Percentiles rank a stretch among this genome's conserved stretches.
Evolutionary conservation across 2,329 filamentous ascomycete genomes (phyloP).

Genomic region (Trichoderma atroviride): DNA sequence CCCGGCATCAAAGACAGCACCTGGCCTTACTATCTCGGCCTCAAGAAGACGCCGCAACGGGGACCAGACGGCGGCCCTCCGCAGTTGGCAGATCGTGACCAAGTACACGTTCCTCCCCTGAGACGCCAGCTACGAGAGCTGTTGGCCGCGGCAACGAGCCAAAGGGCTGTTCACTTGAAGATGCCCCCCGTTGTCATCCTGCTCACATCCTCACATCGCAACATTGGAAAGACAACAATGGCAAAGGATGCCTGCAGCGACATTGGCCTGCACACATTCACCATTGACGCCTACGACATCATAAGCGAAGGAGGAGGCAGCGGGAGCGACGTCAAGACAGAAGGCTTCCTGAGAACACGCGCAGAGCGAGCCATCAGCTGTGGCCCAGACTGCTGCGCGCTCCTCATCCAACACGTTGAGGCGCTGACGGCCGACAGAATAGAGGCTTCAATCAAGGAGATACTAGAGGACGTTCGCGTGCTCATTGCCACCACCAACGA

Average conservation of each 20-base stretch:
- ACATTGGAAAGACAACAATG: conserved; percentile 86
- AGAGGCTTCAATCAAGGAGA: conserved; percentile 79
- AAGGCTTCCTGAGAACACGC: conserved; percentile 83
- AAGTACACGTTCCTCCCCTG: conserved; percentile 59
- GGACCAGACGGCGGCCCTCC: conserved; percentile 43
- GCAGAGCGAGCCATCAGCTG: conserved; percentile 89
- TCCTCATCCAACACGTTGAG: conserved; percentile 89
- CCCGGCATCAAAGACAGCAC: conserved; percentile 74
- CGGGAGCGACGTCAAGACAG: conserved; percentile 89
- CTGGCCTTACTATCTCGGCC: conserved; percentile 89
- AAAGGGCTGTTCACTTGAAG: conserved; percentile 80
- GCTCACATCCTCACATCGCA: conserved; percentile 86
- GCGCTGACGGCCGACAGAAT: conserved; percentile 90
- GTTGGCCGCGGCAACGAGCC: conserved; percentile 84
- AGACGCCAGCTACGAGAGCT: conserved; percentile 78
- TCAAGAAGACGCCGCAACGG: conserved; percentile 65
- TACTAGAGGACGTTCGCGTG: conserved; percentile 77
- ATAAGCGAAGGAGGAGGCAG: conserved; percentile 82
- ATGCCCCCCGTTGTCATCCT: conserved; percentile 88
- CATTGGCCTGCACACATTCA: conserved; percentile 85
- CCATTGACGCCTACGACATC: conserved; percentile 90
- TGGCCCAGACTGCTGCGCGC: conserved; percentile 77
- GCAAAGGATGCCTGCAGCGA: conserved; percentile 79
- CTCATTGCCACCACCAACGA: conserved; percentile 94
- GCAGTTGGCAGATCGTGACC: conserved; percentile 50